Evolutionary conservation across 2,329 filamentous ascomycete genomes (phyloP), one percentile per base, ranked within the genome.

Genomic region (Ascochyta fabae): DNA sequence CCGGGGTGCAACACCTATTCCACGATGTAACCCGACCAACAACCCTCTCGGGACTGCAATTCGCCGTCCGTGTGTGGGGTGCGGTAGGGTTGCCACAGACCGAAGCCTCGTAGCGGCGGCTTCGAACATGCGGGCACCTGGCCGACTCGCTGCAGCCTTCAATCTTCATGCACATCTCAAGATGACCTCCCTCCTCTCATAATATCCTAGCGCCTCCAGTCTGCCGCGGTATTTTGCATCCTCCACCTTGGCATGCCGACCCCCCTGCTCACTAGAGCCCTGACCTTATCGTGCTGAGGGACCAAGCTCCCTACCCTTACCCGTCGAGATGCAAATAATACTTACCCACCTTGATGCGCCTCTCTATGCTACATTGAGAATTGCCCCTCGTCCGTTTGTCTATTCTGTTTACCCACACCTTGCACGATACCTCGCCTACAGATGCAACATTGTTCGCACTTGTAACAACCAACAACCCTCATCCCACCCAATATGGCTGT

Each of bases 21-120:
- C 63, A 63, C 70, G 72, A 74, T 74, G 72, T 75, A 74, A 75
- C 72, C 65, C 66, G 66, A 69, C 66, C 53, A 56, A 61, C 62
- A 64, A 60, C 61, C 61, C 61, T 59, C 61, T 59, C 50, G 58
- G 56, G 62, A 60, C 56, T 60, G 60, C 62, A 68, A 73, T 72
- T 72, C 68, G 70, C 69, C 67, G 68, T 67, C 62, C 48, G 58
- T 53, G 62, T 73, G 71, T 71, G 70, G 67, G 69, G 71, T 70
- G 69, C 56, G 61, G 61, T 67, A 65, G 67, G 67, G 52, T 72
- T 48, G 69, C 71, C 71, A 70, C 70, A 65, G 64, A 53, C 70
- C 65, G 63, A 69, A 66, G 66, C 70, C 68, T 69, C 58, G 71
- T 65, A 66, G 62, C 65, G 60, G 62, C 62, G 63, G 63, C 65